Evolutionary conservation across 1,284 basidiomycete genomes (phyloP).

Genomic region (Heimioporus retisporus): DNA sequence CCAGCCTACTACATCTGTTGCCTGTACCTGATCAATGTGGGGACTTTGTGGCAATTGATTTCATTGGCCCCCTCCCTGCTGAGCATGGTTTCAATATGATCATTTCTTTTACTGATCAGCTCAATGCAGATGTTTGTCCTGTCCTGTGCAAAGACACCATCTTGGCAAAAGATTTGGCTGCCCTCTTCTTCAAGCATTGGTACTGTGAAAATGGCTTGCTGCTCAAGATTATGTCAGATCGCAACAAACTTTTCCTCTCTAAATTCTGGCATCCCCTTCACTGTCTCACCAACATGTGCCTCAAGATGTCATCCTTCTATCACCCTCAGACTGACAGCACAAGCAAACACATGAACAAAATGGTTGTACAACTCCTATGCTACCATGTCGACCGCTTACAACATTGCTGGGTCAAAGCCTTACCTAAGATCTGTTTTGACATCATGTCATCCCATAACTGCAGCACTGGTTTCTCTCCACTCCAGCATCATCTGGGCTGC

Average conservation of each 20-base stretch:
- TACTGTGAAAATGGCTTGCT: conserved; percentile 4
- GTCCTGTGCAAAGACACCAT: no score
- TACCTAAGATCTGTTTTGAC: not conserved
- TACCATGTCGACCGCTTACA: not conserved
- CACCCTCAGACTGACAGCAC: not conserved
- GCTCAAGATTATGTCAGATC: not conserved
- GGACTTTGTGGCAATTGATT: no score
- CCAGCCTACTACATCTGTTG: no score
- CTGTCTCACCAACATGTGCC: not conserved
- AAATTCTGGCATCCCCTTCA: not conserved
- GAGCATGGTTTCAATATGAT: no score
- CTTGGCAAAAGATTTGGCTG: no score
- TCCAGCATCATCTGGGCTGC: not conserved
- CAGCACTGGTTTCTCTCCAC: not conserved
- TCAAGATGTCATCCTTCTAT: not conserved
- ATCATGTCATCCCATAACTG: not conserved
- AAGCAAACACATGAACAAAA: not conserved
- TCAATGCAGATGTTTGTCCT: no score
- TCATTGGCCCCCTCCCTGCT: no score
- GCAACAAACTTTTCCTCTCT: not conserved
- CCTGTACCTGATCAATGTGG: no score
- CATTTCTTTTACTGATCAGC: no score
- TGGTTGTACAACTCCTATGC: not conserved
- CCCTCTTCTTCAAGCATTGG: not conserved
- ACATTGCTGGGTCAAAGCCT: not conserved